Evolutionary conservation across 305 asterid species (phyloP).

Genomic region (Caryopteris hybrid): DNA sequence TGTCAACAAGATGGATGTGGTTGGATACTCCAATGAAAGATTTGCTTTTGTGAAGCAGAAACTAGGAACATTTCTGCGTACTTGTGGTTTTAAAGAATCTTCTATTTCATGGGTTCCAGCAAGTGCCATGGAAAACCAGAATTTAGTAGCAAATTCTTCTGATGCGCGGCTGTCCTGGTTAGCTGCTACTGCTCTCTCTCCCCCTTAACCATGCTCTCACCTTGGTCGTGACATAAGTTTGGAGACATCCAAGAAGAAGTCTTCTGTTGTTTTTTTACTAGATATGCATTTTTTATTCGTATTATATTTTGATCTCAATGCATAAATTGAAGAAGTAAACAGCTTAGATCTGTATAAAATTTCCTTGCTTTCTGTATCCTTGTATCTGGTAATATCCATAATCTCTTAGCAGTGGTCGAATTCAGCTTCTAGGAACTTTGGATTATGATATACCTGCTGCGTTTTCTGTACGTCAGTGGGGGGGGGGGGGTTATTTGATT

Average conservation of each 20-base stretch:
- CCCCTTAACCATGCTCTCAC: not conserved
- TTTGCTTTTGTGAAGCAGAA: constrained; percentile 71
- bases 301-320: constrained; percentile 8
- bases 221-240: not conserved
- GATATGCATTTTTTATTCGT: not conserved
- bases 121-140: constrained; percentile 94
- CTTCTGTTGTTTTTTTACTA: not conserved
- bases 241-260: not conserved
- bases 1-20: constrained; percentile 93
- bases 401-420: not conserved
- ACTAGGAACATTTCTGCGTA: constrained; percentile 69
- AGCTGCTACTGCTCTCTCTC: constrained; percentile 22
- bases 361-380: not conserved
- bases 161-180: constrained; percentile 73
- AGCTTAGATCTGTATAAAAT: not conserved
- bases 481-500: not conserved
- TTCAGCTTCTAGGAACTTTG: not conserved
- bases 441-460: not conserved
- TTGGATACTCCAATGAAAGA: constrained; percentile 76
- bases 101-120: constrained; percentile 77
- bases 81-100: constrained; percentile 85
- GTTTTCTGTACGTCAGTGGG: not conserved
- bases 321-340: not conserved
- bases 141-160: constrained; percentile 61
- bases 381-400: constrained; percentile 3